Evolutionary conservation across 2,329 filamentous ascomycete genomes (phyloP).

Genomic region (Aspergillus pseudonomiae): DNA sequence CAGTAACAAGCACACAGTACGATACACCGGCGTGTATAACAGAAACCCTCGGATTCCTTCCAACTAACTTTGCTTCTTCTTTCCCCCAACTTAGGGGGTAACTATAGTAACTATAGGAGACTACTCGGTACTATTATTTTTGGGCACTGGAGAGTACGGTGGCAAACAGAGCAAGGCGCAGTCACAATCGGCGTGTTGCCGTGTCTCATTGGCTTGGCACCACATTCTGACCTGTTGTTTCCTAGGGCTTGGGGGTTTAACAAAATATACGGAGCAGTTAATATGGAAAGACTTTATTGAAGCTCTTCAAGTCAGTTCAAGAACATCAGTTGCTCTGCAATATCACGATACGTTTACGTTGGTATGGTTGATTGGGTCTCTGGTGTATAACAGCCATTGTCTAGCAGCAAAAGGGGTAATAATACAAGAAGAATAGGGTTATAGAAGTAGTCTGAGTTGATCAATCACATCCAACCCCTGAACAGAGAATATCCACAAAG

Average conservation of each 20-base stretch:
- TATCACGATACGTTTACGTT: background rate
- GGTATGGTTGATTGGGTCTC: background rate
- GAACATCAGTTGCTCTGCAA: background rate
- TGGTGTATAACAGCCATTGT: background rate
- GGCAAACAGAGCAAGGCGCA: background rate
- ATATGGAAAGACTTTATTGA: no score
- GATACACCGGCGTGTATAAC: background rate
- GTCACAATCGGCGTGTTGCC: background rate
- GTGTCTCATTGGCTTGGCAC: background rate
- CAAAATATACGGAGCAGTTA: no score
- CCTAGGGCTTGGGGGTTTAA: no score
- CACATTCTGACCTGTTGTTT: background rate
- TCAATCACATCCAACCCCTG: background rate
- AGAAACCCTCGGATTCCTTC: background rate
- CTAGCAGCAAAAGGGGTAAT: background rate
- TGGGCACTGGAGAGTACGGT: background rate
- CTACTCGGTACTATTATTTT: background rate
- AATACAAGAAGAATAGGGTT: background rate
- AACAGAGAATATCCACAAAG: background rate
- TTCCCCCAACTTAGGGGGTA: background rate
- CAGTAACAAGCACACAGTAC: background rate
- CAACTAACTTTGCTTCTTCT: background rate
- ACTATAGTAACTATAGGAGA: background rate
- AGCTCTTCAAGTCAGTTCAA: no score
- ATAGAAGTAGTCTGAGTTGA: background rate